A percentile compares a stretch with the other conserved stretches of the same genome.
Conservation (phyloP, 2,329 filamentous ascomycete genomes). For the Sclerotinia trifoliorum region DNA sequence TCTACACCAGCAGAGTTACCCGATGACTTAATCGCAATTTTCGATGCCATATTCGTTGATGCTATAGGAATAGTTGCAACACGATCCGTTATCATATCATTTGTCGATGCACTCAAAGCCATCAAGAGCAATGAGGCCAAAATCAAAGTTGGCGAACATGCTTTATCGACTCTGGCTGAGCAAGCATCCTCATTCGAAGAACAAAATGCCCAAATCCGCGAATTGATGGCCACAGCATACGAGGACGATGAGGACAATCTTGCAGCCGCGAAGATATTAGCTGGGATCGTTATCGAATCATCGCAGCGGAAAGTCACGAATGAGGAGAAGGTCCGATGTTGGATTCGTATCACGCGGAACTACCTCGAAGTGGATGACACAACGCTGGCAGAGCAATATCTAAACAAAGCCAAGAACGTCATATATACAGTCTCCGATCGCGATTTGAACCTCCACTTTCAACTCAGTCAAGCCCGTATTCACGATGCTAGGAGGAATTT, state of each 20-base stretch:
- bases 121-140: conserved; percentile 63
- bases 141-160: conserved; percentile 72
- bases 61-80: conserved; percentile 40
- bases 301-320: conserved; percentile 82
- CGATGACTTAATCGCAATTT: conserved; percentile 36
- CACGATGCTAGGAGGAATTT: conserved; percentile 88
- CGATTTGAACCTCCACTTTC: conserved; percentile 77
- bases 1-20: conserved; percentile 29
- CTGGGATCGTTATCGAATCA: conserved; percentile 78
- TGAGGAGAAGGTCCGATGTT: conserved; percentile 78
- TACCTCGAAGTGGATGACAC: conserved; percentile 94
- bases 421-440: conserved; percentile 76
- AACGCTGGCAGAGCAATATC: conserved; percentile 76
- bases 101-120: conserved; percentile 61
- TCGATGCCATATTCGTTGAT: conserved; percentile 39
- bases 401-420: conserved; percentile 94
- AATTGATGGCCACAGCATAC: conserved; percentile 79
- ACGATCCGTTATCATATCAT: conserved; percentile 44
- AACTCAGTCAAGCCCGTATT: conserved; percentile 88
- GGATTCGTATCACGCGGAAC: conserved; percentile 92
- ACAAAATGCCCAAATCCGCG: conserved; percentile 74
- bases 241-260: conserved; percentile 79
- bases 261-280: conserved; percentile 72
- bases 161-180: conserved; percentile 63
- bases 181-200: conserved; percentile 75